Conservation (phyloP, 2,329 filamentous ascomycete species). For the Fonsecaea multimorphosa region DNA sequence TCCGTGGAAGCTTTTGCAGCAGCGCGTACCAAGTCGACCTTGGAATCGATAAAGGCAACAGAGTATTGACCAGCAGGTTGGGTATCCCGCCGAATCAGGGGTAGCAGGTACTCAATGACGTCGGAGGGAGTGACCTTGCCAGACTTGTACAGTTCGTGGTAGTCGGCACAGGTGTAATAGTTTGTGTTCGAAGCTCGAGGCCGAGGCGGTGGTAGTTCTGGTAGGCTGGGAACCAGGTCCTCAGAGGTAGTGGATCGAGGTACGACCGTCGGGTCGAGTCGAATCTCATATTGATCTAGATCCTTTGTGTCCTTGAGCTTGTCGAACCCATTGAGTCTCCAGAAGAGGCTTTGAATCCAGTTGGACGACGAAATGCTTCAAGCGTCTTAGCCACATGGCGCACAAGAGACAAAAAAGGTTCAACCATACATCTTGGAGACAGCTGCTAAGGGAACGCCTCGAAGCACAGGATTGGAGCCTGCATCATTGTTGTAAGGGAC, state of each 20-base stretch:
- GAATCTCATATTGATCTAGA: slow-evolving; percentile 60
- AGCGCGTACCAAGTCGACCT: slow-evolving; percentile 66
- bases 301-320: slow-evolving; percentile 61
- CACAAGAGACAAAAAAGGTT: neutral
- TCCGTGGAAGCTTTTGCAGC: slow-evolving; percentile 76
- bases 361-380: slow-evolving; percentile 63
- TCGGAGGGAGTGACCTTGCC: slow-evolving; percentile 73
- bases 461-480: slow-evolving; percentile 72
- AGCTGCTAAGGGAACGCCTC: slow-evolving; percentile 68
- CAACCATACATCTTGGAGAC: slow-evolving; percentile 64
- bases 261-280: slow-evolving; percentile 65
- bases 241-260: slow-evolving; percentile 45
- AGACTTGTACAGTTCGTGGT: slow-evolving; percentile 73
- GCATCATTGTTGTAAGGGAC: slow-evolving; percentile 56
- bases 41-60: slow-evolving; percentile 73
- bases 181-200: slow-evolving; percentile 50
- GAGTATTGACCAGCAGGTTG: slow-evolving; percentile 66
- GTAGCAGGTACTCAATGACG: slow-evolving; percentile 73
- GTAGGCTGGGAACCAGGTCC: slow-evolving; percentile 16
- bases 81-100: slow-evolving; percentile 68
- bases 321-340: slow-evolving; percentile 72
- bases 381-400: neutral
- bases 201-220: slow-evolving; percentile 42
- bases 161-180: slow-evolving; percentile 76
- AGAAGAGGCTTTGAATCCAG: slow-evolving; percentile 69